phyloP scores from a whole-genome alignment of 208 protist species.

The Acanthamoeba divionensis region DNA sequence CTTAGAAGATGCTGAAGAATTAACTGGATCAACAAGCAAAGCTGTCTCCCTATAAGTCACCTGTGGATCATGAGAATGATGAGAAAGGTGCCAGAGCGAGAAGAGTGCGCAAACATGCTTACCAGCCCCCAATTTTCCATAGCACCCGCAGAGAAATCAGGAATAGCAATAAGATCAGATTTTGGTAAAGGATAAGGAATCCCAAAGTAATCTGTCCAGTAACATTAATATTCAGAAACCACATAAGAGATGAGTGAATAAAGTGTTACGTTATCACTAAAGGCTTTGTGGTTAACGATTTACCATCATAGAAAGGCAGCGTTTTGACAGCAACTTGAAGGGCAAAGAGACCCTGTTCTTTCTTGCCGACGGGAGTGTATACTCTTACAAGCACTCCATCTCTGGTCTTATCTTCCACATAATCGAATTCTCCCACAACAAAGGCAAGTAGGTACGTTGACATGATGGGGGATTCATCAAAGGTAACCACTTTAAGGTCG shows the following conservation, averaged over 20 bases:
- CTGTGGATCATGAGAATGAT: too few relatives aligned
- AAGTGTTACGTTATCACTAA: too few relatives aligned
- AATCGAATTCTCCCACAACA: constrained; percentile 88
- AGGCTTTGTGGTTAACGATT: neutral
- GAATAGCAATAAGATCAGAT: constrained; percentile 92
- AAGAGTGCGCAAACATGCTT: too few relatives aligned
- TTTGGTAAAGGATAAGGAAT: constrained; percentile 86
- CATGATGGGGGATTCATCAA: constrained; percentile 81
- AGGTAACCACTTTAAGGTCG: constrained; percentile 55
- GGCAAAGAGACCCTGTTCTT: constrained; percentile 80
- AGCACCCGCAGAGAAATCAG: constrained; percentile 83
- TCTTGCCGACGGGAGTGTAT: constrained; percentile 74
- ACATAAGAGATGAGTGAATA: too few relatives aligned
- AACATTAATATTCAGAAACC: neutral
- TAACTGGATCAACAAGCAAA: constrained; percentile 76
- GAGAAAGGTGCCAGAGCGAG: too few relatives aligned
- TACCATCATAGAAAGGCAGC: neutral
- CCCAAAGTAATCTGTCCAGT: constrained; percentile 49
- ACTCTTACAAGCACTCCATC: constrained; percentile 68
- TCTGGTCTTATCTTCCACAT: constrained; percentile 76
- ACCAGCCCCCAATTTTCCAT: constrained; percentile 95
- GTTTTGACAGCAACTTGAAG: constrained; percentile 83
- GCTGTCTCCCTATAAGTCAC: constrained; percentile 90
- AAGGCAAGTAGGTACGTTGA: constrained; percentile 90
- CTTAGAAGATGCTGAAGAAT: constrained; percentile 69